Percentiles rank a stretch among this genome's conserved stretches.
Conservation (phyloP, 495 filamentous ascomycete genomes). For the Penicillium antarcticum region DNA sequence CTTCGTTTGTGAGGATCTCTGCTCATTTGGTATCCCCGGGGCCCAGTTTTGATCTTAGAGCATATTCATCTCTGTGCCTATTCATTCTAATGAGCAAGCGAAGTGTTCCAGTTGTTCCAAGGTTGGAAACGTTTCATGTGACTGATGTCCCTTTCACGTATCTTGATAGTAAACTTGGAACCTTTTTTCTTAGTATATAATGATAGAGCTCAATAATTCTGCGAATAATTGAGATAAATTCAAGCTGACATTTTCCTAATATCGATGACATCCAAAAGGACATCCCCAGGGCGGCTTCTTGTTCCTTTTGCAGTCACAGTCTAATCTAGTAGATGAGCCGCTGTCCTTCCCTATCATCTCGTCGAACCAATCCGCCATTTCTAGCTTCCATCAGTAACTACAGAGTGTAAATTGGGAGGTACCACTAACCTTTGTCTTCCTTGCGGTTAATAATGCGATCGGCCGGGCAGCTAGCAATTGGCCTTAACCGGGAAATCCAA, state of each 20-base stretch:
- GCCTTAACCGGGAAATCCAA: slow-evolving; percentile 13
- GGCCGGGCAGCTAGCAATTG: slow-evolving; percentile 1
- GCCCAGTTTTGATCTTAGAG: slow-evolving; percentile 1
- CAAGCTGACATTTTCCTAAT: slow-evolving; percentile 4
- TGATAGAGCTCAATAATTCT: background rate
- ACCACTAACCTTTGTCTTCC: slow-evolving; percentile 11
- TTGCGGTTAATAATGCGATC: slow-evolving; percentile 1
- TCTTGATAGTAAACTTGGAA: no score
- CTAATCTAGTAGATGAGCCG: slow-evolving; percentile 4
- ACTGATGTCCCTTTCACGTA: background rate
- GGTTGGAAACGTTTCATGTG: background rate
- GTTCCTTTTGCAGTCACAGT: slow-evolving; percentile 13
- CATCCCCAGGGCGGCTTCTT: slow-evolving; percentile 6
- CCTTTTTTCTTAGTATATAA: background rate
- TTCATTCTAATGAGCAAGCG: background rate
- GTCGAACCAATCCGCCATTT: slow-evolving; percentile 14
- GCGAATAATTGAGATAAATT: background rate
- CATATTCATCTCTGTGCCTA: background rate
- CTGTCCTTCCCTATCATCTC: slow-evolving; percentile 14
- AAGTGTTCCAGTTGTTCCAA: slow-evolving; percentile 1
- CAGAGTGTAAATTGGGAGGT: slow-evolving; percentile 2
- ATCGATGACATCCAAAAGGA: slow-evolving; percentile 12
- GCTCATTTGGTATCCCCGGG: slow-evolving; percentile 1
- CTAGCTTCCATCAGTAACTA: slow-evolving; percentile 9
- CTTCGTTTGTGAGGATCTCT: background rate